phyloP scores from a whole-genome alignment of 306 rosid species.

The Cicer cuneatum region DNA sequence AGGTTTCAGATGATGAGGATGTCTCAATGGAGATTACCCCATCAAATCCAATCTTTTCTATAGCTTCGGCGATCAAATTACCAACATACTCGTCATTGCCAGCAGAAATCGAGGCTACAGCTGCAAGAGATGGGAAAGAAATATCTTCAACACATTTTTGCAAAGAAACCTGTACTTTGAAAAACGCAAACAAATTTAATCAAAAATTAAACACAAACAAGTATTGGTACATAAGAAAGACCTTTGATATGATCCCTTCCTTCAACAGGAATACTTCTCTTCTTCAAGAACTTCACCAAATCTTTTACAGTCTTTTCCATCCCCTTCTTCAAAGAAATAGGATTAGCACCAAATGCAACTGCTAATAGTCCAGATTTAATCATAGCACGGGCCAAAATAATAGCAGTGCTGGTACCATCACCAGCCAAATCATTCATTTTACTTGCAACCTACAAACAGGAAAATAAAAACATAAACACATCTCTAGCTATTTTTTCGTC shows the following conservation, averaged over 20 bases:
- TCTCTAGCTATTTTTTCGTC: slow-evolving; percentile 21
- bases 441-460: slow-evolving; percentile 77
- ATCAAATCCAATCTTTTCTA: slow-evolving; percentile 89
- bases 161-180: slow-evolving; percentile 15
- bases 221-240: slow-evolving; percentile 36
- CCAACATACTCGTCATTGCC: slow-evolving; percentile 92
- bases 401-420: slow-evolving; percentile 95
- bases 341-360: slow-evolving; percentile 89
- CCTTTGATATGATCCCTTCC: slow-evolving; percentile 91
- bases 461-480: slow-evolving; percentile 39
- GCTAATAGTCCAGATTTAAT: slow-evolving; percentile 79
- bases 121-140: slow-evolving; percentile 52
- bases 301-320: slow-evolving; percentile 83
- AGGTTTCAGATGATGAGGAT: slow-evolving; percentile 83
- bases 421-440: slow-evolving; percentile 95
- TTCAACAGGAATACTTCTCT: slow-evolving; percentile 78
- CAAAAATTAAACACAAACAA: slow-evolving; percentile 36
- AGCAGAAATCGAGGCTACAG: slow-evolving; percentile 88
- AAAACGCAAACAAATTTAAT: slow-evolving; percentile 35
- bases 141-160: slow-evolving; percentile 30
- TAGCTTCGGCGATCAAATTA: slow-evolving; percentile 82
- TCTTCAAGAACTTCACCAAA: slow-evolving; percentile 74
- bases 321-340: slow-evolving; percentile 87
- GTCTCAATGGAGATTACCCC: slow-evolving; percentile 87
- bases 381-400: slow-evolving; percentile 90